phyloP scores from a whole-genome alignment of 164 flowering plant species.

The Magnolia officinalis region DNA sequence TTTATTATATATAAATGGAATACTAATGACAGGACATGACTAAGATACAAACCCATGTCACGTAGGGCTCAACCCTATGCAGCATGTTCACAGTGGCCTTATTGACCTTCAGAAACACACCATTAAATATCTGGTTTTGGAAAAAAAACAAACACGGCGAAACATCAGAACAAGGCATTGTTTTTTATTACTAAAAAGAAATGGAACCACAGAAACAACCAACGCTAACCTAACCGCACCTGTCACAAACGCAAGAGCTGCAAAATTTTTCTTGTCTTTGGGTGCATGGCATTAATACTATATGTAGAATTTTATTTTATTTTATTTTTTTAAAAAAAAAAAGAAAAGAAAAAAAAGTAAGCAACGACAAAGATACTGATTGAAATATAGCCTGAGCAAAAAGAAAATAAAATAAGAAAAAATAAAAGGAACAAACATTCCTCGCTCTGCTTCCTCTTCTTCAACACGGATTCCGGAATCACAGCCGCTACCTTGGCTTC shows the following conservation, averaged over 20 bases:
- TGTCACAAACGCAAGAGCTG: constrained; percentile 58
- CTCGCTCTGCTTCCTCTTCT: constrained; percentile 52
- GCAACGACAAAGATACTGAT: neutral
- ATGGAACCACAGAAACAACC: neutral
- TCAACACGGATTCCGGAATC: constrained; percentile 56
- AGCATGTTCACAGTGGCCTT: too few species aligned
- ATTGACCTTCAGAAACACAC: too few species aligned
- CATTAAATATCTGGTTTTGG: too few species aligned
- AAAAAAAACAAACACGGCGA: too few species aligned
- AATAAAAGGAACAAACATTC: constrained; percentile 12
- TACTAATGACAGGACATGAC: too few species aligned
- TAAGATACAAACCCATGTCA: too few species aligned
- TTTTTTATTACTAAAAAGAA: neutral
- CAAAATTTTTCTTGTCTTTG: constrained; percentile 53
- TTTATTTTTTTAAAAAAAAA: too few species aligned
- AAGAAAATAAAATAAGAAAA: neutral
- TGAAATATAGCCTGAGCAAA: neutral
- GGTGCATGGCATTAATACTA: constrained; percentile 64
- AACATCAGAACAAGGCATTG: too few species aligned
- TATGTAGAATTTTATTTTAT: neutral
- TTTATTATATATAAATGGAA: too few species aligned
- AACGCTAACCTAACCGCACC: constrained; percentile 21
- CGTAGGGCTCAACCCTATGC: too few species aligned
- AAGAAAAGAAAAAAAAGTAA: neutral
- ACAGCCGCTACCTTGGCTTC: constrained; percentile 29